Percentiles rank a stretch among this genome's conserved stretches.
Evolutionary conservation across 768 basidiomycete genomes (phyloP).

Genomic region (Antrodiella citrinella): DNA sequence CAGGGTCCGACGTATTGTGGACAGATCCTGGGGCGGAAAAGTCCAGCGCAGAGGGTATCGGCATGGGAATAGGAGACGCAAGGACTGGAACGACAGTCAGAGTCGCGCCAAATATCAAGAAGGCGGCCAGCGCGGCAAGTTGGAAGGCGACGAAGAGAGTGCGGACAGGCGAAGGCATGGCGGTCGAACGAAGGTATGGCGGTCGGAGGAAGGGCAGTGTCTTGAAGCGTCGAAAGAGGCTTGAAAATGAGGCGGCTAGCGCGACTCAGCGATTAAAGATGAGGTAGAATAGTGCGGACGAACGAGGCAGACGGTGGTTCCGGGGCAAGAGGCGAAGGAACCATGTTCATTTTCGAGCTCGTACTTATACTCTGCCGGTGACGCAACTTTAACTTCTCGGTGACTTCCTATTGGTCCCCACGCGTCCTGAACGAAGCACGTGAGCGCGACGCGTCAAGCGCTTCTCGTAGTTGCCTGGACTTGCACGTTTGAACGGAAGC

Average conservation of each 20-base stretch:
- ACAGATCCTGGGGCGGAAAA: neutral
- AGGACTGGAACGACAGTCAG: conserved; percentile 13
- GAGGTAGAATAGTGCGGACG: conserved; percentile 12
- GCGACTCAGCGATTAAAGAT: conserved; percentile 9
- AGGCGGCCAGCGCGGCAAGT: conserved; percentile 25
- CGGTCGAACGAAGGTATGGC: neutral
- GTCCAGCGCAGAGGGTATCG: conserved; percentile 7
- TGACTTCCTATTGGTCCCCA: conserved; percentile 13
- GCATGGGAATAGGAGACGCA: conserved; percentile 21
- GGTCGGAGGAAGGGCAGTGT: conserved; percentile 9
- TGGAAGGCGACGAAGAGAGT: conserved; percentile 33
- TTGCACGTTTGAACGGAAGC: too few species aligned
- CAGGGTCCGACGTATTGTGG: neutral
- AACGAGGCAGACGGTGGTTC: conserved; percentile 13
- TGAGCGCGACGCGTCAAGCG: conserved; percentile 13
- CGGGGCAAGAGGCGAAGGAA: conserved; percentile 14
- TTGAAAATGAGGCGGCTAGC: conserved; percentile 15
- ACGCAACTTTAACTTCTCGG: conserved; percentile 12
- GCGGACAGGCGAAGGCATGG: conserved; percentile 30
- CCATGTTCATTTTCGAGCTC: conserved; percentile 5
- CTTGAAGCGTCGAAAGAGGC: conserved; percentile 1
- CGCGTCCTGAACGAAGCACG: neutral
- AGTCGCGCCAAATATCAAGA: conserved; percentile 16
- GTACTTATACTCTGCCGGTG: conserved; percentile 17
- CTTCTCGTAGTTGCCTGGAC: neutral